A percentile compares a stretch with the other conserved stretches of the same genome.
Conservation (phyloP, 768 basidiomycete genomes). For the Naganishia vishniacii region DNA sequence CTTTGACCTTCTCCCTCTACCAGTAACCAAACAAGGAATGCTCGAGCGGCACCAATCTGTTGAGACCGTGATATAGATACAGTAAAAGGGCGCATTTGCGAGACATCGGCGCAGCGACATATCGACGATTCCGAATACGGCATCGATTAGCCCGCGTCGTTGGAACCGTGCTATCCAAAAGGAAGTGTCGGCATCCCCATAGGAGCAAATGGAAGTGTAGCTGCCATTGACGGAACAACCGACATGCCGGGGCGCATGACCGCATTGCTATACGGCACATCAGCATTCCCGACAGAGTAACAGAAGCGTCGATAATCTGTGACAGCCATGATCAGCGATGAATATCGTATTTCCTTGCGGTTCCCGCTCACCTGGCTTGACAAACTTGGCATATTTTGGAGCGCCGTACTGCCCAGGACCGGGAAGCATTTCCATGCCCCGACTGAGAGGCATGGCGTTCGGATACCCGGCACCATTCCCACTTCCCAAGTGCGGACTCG, state of each 20-base stretch:
- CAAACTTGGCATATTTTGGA: constrained; percentile 17
- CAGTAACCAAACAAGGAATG: too few relatives aligned
- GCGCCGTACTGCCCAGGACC: constrained; percentile 21
- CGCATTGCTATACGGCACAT: constrained; percentile 37
- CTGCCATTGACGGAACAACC: neutral
- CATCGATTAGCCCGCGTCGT: too few relatives aligned
- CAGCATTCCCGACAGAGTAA: constrained; percentile 43
- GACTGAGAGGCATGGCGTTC: constrained; percentile 28
- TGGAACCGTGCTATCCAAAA: constrained; percentile 1
- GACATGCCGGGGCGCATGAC: neutral
- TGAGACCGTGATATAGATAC: too few relatives aligned
- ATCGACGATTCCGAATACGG: too few relatives aligned
- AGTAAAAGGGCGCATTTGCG: too few relatives aligned
- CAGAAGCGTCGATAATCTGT: constrained; percentile 44
- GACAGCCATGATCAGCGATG: neutral
- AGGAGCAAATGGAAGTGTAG: neutral
- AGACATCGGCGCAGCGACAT: too few relatives aligned
- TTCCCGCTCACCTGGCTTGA: constrained; percentile 22
- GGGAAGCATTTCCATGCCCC: constrained; percentile 21
- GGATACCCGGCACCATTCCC: constrained; percentile 23
- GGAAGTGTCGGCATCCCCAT: constrained; percentile 10
- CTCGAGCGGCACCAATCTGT: too few relatives aligned
- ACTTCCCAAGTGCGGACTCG: constrained; percentile 20
- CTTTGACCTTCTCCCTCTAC: too few relatives aligned
- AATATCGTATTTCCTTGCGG: neutral